These are phyloP conservation scores for Hymenoscyphus occultus DNA, from an alignment of 2,329 filamentous ascomycete species.

Conservation along the genomic window DNA sequence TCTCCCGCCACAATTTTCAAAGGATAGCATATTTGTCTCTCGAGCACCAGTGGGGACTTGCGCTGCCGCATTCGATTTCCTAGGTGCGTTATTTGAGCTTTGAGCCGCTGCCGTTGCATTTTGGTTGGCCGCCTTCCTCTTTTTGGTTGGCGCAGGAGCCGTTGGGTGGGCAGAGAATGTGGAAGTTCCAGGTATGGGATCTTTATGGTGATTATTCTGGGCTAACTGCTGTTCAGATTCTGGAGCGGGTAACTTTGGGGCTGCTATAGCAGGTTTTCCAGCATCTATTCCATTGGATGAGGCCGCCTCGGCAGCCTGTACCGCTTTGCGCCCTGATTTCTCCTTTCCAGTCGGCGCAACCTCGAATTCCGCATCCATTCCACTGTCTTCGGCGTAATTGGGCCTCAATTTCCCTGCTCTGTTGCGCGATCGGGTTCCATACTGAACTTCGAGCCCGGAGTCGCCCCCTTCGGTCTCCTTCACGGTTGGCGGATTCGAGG, in stretches of 20 bases:
- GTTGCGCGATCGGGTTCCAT: constrained; percentile 93
- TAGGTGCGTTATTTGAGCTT: constrained; percentile 19
- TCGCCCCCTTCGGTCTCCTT: constrained; percentile 44
- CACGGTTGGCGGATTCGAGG: constrained; percentile 42
- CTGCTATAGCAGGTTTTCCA: constrained; percentile 24
- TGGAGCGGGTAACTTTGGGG: constrained; percentile 41
- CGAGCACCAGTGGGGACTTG: constrained; percentile 32
- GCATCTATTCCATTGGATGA: constrained; percentile 18
- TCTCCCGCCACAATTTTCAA: constrained; percentile 66
- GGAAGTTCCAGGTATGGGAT: constrained; percentile 55
- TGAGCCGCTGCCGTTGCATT: constrained; percentile 21
- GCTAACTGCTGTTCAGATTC: constrained; percentile 30
- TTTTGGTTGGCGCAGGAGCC: constrained; percentile 58
- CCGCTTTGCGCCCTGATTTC: constrained; percentile 55
- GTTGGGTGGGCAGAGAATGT: constrained; percentile 51
- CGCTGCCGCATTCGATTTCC: constrained; percentile 23
- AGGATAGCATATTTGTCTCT: constrained; percentile 85
- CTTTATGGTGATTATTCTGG: constrained; percentile 40
- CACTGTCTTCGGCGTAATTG: constrained; percentile 94
- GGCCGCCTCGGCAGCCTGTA: constrained; percentile 39
- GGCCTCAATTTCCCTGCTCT: constrained; percentile 74
- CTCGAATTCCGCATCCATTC: constrained; percentile 88
- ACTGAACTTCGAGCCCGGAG: constrained; percentile 46
- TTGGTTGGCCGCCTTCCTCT: constrained; percentile 69
- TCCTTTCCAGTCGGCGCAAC: constrained; percentile 52